Base-by-base conservation (phyloP, 129 eudicot species). In the Escallonia rubra region DNA sequence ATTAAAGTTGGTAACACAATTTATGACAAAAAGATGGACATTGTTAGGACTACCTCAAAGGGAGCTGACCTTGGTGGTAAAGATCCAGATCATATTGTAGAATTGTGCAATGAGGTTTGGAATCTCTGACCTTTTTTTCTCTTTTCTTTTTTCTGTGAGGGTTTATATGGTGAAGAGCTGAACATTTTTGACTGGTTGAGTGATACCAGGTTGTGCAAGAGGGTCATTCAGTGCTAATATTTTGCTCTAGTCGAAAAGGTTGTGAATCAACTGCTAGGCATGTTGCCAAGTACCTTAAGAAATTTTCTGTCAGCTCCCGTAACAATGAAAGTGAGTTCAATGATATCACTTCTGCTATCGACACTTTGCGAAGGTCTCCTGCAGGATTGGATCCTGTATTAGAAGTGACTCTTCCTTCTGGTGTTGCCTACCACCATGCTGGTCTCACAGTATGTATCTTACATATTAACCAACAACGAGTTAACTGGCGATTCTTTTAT, bases 341-440 rank as follows among this genome's bases (percentile, higher is more conserved):
- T 59, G 95, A 89, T 78, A 71, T 84, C 53, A 45, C 77, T 82
- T 82, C 80, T 57, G 99, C 95, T 15, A 80, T 93, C 64, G 93
- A 89, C 77, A 81, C 86, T 43, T 83, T 93, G 83, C 76, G 82
- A 73, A 89, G 83, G 72, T 89, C 95, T 73, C 96, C 95, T 43
- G 86, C 87, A 4, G 99, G 99, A 56, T 82, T 93, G 73, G 99
- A 93, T 83, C 96, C 99, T 50, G 67, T 87, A 41, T 72, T 93
- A 10, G 88, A 81, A 70, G 90, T 81, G 69, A 89, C 96, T 47
- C 95, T 93, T 78, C 82, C 96, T 72, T 73, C 75, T 41, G 99
- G 99, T 76, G 99, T 93, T 69, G 99, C 99, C 65, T 93, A 89
- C 74, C 99, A 93, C 75, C 99, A 93, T 85, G 99, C 99, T 68